Conservation (phyloP, 2,329 filamentous ascomycete genomes). For the Arthroderma uncinatum region DNA sequence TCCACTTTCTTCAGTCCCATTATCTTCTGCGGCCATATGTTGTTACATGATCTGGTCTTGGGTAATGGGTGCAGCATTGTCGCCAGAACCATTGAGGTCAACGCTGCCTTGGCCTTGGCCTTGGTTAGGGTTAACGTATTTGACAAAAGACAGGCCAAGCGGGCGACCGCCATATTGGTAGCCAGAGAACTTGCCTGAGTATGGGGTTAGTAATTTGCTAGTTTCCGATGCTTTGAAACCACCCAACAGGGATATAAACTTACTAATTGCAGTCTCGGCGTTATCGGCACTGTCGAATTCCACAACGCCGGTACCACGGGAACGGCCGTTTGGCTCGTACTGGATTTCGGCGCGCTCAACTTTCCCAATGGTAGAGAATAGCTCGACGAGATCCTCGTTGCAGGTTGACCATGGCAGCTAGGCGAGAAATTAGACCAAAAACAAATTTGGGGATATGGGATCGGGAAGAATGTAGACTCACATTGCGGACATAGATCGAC, state of each 20-base stretch:
- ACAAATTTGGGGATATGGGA: neutral
- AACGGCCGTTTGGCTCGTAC: slow-evolving; percentile 92
- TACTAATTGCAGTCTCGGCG: slow-evolving; percentile 78
- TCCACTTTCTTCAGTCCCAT: neutral
- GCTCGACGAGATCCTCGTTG: slow-evolving; percentile 91
- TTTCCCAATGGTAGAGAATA: slow-evolving; percentile 96
- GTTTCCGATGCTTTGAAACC: neutral
- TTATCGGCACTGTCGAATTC: slow-evolving; percentile 75
- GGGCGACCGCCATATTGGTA: slow-evolving; percentile 96
- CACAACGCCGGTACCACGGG: slow-evolving; percentile 90
- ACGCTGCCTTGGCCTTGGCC: slow-evolving; percentile 43
- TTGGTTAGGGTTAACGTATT: slow-evolving; percentile 64
- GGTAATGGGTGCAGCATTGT: slow-evolving; percentile 51
- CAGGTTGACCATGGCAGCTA: slow-evolving; percentile 97
- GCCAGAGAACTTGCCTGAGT: slow-evolving; percentile 76
- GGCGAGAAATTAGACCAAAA: neutral
- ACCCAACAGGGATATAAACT: slow-evolving; percentile 20
- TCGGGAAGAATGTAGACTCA: slow-evolving; percentile 41
- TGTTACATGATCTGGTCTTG: slow-evolving; percentile 94
- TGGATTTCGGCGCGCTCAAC: slow-evolving; percentile 99
- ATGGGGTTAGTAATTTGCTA: slow-evolving; percentile 20
- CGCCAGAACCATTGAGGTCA: slow-evolving; percentile 62
- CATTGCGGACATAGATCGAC: slow-evolving; percentile 91
- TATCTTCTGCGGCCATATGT: neutral
- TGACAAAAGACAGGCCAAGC: slow-evolving; percentile 84